These are phyloP conservation scores for Chaetomium olivaceum DNA, from an alignment of 2,329 filamentous ascomycete genomes.

Conservation along the genomic window DNA sequence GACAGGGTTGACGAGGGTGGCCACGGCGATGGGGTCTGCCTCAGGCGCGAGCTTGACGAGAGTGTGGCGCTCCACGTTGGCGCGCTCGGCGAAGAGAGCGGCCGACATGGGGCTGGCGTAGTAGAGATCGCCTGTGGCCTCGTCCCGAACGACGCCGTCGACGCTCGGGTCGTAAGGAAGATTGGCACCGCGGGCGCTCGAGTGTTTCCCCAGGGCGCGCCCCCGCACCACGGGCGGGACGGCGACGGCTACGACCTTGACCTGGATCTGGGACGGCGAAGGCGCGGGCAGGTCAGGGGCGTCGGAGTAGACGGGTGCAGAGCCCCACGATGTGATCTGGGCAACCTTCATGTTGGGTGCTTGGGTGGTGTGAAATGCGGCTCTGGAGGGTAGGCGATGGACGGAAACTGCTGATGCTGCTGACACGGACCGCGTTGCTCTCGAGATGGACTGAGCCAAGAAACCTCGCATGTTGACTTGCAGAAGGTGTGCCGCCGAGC, in stretches of 20 bases:
- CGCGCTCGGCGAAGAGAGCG: conserved; percentile 16
- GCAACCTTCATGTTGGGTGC: conserved; percentile 18
- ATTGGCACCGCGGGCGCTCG: conserved; percentile 8
- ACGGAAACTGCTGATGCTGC: background rate
- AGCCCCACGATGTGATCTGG: conserved; percentile 18
- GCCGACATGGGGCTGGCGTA: conserved; percentile 13
- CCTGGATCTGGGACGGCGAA: conserved; percentile 16
- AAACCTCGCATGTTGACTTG: conserved; percentile 11
- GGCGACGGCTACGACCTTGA: conserved; percentile 21
- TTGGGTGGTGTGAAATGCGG: conserved; percentile 15
- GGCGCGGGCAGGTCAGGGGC: conserved; percentile 18
- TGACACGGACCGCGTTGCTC: background rate
- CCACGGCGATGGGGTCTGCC: conserved; percentile 14
- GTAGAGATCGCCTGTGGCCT: conserved; percentile 17
- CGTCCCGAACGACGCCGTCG: conserved; percentile 19
- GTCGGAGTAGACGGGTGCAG: background rate
- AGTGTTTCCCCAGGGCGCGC: conserved; percentile 17
- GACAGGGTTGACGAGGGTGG: conserved; percentile 22
- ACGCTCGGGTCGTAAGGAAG: conserved; percentile 20
- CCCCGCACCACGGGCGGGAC: conserved; percentile 18
- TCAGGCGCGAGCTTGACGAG: conserved; percentile 13
- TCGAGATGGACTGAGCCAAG: conserved; percentile 6
- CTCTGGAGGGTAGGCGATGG: background rate
- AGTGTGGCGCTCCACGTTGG: conserved; percentile 17
- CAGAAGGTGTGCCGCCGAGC: conserved; percentile 3